Evolutionary conservation across 2,329 filamentous ascomycete genomes (phyloP).

Genomic region (Diaporthe longicolla): DNA sequence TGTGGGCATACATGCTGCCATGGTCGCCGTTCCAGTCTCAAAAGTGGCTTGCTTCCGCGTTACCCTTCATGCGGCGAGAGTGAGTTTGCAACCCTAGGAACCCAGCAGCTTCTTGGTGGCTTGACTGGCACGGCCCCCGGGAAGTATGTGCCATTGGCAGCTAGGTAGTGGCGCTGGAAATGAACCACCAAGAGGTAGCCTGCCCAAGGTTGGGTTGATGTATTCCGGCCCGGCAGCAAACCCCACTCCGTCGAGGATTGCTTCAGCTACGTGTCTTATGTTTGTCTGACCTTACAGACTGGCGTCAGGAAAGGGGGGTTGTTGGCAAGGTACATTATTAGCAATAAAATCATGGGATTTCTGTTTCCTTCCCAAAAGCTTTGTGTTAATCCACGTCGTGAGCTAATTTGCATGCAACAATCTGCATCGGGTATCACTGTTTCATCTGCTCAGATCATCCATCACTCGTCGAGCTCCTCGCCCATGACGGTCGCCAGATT

Average conservation of each 20-base stretch:
- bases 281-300: not conserved
- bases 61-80: not conserved
- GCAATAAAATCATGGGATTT: not conserved
- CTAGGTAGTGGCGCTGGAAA: not conserved
- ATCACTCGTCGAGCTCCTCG: slow-evolving; percentile 59
- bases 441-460: slow-evolving; percentile 5
- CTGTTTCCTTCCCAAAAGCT: too few species aligned
- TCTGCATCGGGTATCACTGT: slow-evolving; percentile 37
- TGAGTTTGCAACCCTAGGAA: not conserved
- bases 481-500: slow-evolving; percentile 87
- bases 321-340: not conserved
- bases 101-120: not conserved
- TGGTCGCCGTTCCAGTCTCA: too few species aligned
- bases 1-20: too few species aligned
- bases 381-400: not conserved
- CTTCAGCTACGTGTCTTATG: slow-evolving; percentile 9
- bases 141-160: not conserved
- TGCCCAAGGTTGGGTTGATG: slow-evolving; percentile 4
- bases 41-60: not conserved
- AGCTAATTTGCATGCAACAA: slow-evolving; percentile 18
- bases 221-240: not conserved
- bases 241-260: not conserved
- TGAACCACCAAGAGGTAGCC: not conserved
- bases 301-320: not conserved
- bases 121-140: not conserved